Evolutionary conservation across 2,329 filamentous ascomycete genomes (phyloP).

Genomic region (Cladosporium sp.): DNA sequence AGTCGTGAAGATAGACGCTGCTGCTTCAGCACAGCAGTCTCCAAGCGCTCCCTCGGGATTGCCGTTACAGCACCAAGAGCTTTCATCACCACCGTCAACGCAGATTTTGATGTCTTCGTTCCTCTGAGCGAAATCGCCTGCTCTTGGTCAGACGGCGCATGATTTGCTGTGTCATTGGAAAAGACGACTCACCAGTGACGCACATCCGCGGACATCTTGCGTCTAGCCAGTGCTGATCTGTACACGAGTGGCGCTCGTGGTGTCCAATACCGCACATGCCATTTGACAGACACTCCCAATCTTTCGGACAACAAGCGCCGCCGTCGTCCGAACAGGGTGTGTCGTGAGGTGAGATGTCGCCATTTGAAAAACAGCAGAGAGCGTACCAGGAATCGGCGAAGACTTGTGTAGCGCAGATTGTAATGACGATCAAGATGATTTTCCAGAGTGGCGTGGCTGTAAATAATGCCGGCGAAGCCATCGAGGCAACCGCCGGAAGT

Average conservation of each 20-base stretch:
- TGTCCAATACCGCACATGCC: slow-evolving; percentile 34
- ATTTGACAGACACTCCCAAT: slow-evolving; percentile 38
- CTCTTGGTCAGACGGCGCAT: background rate
- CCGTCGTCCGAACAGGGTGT: slow-evolving; percentile 29
- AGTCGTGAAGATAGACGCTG: background rate
- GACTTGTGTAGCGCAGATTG: background rate
- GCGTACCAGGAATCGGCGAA: background rate
- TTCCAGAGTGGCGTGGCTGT: background rate
- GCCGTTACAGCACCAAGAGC: slow-evolving; percentile 3
- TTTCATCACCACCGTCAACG: background rate
- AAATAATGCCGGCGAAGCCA: background rate
- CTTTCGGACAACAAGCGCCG: slow-evolving; percentile 37
- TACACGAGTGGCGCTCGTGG: slow-evolving; percentile 38
- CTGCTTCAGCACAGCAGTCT: slow-evolving; percentile 5
- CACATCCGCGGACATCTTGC: background rate
- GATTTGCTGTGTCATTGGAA: background rate
- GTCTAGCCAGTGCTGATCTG: slow-evolving; percentile 33
- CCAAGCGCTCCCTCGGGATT: background rate
- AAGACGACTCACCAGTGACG: background rate
- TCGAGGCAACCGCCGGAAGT: background rate
- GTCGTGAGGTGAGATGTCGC: slow-evolving; percentile 29
- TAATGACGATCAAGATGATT: background rate
- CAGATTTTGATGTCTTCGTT: slow-evolving; percentile 8
- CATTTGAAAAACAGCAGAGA: slow-evolving; percentile 40
- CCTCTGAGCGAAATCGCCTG: background rate